These are phyloP conservation scores for Capronia americana DNA, from an alignment of 2,329 filamentous ascomycete genomes.

Conservation along the genomic window DNA sequence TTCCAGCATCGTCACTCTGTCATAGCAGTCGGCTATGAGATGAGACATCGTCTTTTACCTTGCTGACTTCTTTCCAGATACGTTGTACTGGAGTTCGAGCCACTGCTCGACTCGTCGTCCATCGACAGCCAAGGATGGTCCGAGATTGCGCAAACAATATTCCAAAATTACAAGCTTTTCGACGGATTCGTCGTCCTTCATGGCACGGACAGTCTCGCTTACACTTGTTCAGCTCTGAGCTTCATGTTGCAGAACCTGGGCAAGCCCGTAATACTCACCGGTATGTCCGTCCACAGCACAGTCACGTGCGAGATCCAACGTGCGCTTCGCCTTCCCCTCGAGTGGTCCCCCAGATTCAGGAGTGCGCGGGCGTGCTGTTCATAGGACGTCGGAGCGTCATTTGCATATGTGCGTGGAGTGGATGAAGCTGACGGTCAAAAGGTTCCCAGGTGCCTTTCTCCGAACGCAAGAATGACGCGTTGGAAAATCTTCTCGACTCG, in stretches of 20 bases:
- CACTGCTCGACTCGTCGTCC: slow-evolving; percentile 85
- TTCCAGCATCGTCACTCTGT: neutral
- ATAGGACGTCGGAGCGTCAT: neutral
- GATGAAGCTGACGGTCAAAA: slow-evolving; percentile 2
- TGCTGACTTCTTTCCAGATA: slow-evolving; percentile 55
- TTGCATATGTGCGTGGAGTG: neutral
- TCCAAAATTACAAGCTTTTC: slow-evolving; percentile 84
- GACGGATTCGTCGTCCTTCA: slow-evolving; percentile 92
- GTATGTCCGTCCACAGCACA: slow-evolving; percentile 35
- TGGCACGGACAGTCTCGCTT: slow-evolving; percentile 87
- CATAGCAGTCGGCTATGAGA: neutral
- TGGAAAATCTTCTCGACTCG: slow-evolving; percentile 83
- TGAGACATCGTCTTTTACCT: neutral
- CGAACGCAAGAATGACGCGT: slow-evolving; percentile 86
- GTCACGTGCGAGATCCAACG: neutral
- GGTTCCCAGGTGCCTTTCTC: slow-evolving; percentile 86
- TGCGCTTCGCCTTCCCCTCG: neutral
- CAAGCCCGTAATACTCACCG: slow-evolving; percentile 87
- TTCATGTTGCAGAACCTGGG: slow-evolving; percentile 93
- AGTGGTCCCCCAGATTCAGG: neutral
- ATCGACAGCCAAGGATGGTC: slow-evolving; percentile 88
- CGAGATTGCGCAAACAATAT: slow-evolving; percentile 78
- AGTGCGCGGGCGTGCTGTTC: neutral
- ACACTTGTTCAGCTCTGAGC: slow-evolving; percentile 86
- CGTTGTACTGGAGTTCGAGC: slow-evolving; percentile 81